Evolutionary conservation across 2,329 filamentous ascomycete genomes (phyloP).

Genomic region (Didymella segeticola): DNA sequence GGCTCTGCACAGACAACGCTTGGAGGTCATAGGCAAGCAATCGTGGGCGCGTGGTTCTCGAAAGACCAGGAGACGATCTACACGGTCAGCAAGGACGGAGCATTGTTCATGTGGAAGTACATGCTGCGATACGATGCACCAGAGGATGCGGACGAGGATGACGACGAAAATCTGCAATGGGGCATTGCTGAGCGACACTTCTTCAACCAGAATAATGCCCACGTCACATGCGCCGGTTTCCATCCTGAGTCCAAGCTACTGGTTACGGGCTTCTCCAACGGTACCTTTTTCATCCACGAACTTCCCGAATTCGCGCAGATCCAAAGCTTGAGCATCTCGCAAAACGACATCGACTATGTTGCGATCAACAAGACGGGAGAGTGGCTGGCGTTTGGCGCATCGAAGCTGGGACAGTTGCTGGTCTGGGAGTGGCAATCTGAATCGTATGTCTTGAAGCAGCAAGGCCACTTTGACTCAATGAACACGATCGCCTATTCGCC

Average conservation of each 20-base stretch:
- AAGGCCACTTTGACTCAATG: constrained; percentile 95
- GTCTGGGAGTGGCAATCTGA: constrained; percentile 99
- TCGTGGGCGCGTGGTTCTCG: constrained; percentile 97
- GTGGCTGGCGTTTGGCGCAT: constrained; percentile 96
- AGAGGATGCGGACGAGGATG: constrained; percentile 61
- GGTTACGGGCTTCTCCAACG: constrained; percentile 96
- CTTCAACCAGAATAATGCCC: constrained; percentile 89
- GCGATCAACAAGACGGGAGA: constrained; percentile 94
- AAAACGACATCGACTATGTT: constrained; percentile 94
- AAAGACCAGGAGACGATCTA: constrained; percentile 94
- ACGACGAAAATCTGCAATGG: constrained; percentile 79
- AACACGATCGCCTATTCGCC: constrained; percentile 93
- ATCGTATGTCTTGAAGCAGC: constrained; percentile 97
- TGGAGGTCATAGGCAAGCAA: constrained; percentile 86
- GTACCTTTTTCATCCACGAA: constrained; percentile 92
- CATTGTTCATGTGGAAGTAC: constrained; percentile 93
- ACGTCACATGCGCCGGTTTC: constrained; percentile 88
- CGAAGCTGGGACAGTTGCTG: constrained; percentile 91
- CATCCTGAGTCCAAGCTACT: constrained; percentile 87
- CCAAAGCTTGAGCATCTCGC: constrained; percentile 90
- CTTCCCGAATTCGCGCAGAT: constrained; percentile 96
- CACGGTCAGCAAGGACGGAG: constrained; percentile 96
- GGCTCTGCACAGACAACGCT: constrained; percentile 89
- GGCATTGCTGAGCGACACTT: constrained; percentile 90
- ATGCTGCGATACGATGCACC: constrained; percentile 65